Percentiles rank a stretch among this genome's conserved stretches.
phyloP scores from a whole-genome alignment of 2,329 filamentous ascomycete species.

The Penicillium expansum region DNA sequence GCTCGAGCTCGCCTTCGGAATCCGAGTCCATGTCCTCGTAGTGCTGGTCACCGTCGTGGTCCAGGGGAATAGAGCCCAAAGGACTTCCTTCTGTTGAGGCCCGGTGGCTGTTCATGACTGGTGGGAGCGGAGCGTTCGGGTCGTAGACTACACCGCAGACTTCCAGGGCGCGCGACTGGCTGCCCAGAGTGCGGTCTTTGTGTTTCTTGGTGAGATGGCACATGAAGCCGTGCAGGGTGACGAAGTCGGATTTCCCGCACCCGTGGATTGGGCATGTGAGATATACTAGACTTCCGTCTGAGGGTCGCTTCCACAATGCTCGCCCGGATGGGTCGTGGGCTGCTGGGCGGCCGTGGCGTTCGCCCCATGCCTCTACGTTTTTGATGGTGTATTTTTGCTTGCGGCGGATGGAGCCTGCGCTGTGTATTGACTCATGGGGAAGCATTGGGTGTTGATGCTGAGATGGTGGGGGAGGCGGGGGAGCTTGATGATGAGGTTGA shows the following conservation, averaged over 20 bases:
- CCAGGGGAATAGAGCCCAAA: conserved; percentile 28
- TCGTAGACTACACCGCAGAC: conserved; percentile 41
- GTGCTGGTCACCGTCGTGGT: conserved; percentile 31
- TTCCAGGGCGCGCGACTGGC: conserved; percentile 41
- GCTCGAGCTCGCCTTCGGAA: conserved; percentile 27
- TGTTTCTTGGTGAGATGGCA: conserved; percentile 45
- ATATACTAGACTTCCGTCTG: conserved; percentile 39
- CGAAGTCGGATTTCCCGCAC: conserved; percentile 42
- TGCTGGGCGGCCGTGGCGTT: conserved; percentile 42
- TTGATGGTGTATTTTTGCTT: conserved; percentile 46
- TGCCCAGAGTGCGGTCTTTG: conserved; percentile 41
- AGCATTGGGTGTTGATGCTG: conserved; percentile 18
- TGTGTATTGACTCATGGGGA: conserved; percentile 28
- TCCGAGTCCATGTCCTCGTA: conserved; percentile 34
- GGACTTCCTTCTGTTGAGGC: conserved; percentile 39
- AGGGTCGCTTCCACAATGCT: conserved; percentile 42
- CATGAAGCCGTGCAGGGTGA: conserved; percentile 44
- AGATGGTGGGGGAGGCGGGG: conserved; percentile 8
- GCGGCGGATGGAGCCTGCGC: conserved; percentile 32
- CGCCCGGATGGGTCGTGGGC: conserved; percentile 40
- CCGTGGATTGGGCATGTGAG: conserved; percentile 39
- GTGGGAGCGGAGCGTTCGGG: conserved; percentile 37
- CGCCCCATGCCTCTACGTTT: conserved; percentile 43
- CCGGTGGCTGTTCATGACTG: conserved; percentile 31
- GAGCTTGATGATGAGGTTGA: conserved; percentile 19